Percentiles rank a stretch among this genome's conserved stretches.
phyloP scores from a whole-genome alignment of 129 eudicot species.

The Dittrichia graveolens region DNA sequence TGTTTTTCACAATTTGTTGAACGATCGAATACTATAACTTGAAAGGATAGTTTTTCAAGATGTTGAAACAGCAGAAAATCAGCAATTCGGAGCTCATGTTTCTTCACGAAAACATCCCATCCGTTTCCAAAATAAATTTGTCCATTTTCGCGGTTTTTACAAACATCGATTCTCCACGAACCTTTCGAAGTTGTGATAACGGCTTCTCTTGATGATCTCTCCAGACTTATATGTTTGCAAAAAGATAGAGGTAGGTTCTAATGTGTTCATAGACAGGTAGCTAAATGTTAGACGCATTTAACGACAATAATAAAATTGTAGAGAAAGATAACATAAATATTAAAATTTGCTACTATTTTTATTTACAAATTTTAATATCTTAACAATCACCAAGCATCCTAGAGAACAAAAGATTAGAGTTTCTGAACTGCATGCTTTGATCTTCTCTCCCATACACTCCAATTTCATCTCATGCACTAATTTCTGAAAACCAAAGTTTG shows the following conservation, averaged over 20 bases:
- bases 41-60: slow-evolving; percentile 28
- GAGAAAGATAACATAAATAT: no score
- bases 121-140: slow-evolving; percentile 10
- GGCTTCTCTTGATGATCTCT: slow-evolving; percentile 8
- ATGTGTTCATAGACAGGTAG: no score
- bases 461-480: no score
- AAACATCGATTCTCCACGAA: slow-evolving; percentile 12
- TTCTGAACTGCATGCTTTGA: no score
- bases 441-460: no score
- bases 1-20: slow-evolving; percentile 28
- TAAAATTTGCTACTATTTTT: no score
- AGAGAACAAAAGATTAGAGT: no score
- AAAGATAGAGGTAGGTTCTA: background rate
- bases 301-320: no score
- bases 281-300: no score
- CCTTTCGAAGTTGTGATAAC: slow-evolving; percentile 17
- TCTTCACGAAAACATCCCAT: slow-evolving; percentile 19
- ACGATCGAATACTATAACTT: background rate
- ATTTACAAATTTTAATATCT: no score
- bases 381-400: no score
- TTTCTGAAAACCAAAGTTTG: no score
- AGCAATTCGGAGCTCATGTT: slow-evolving; percentile 23
- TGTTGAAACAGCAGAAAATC: slow-evolving; percentile 29
- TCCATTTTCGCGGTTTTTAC: background rate
- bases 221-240: background rate